phyloP scores from a whole-genome alignment of 176 grass and related monocot genomes.

The Paspalum notatum region DNA sequence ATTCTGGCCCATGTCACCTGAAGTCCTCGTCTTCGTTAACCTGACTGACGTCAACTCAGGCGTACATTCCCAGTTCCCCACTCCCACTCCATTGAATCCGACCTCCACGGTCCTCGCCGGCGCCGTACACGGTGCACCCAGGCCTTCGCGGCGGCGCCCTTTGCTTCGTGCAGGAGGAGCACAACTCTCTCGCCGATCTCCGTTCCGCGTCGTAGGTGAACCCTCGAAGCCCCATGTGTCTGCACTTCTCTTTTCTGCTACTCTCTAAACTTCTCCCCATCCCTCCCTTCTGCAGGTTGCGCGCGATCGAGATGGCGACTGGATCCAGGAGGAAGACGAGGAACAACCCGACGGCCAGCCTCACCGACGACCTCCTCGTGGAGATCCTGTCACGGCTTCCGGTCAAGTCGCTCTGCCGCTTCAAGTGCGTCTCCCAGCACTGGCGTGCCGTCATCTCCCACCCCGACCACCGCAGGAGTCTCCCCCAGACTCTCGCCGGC shows the following conservation, averaged over 20 bases:
- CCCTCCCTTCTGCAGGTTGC: not conserved
- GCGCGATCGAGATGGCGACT: not conserved
- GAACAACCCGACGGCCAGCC: conserved; percentile 1
- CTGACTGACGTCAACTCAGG: no score
- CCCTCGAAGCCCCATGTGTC: not conserved
- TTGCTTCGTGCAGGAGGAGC: not conserved
- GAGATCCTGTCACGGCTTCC: conserved; percentile 15
- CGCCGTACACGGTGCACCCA: not conserved
- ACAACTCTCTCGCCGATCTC: no score
- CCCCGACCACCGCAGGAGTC: not conserved
- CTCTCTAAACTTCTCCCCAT: not conserved
- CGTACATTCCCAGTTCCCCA: no score
- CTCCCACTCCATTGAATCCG: no score
- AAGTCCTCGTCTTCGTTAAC: no score
- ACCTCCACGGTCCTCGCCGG: no score
- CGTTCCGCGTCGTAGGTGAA: not conserved
- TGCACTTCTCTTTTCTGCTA: not conserved
- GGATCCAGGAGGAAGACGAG: not conserved
- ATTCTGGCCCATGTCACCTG: no score
- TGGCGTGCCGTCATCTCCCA: not conserved
- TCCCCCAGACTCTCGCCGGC: not conserved
- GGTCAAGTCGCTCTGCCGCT: conserved; percentile 9
- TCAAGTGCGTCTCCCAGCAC: conserved; percentile 17
- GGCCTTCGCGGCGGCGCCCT: not conserved
- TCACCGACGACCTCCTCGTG: conserved; percentile 7